Percentiles rank a stretch among this genome's conserved stretches.
Conservation (phyloP, 2,329 filamentous ascomycete species). For the Apiospora hydei region DNA sequence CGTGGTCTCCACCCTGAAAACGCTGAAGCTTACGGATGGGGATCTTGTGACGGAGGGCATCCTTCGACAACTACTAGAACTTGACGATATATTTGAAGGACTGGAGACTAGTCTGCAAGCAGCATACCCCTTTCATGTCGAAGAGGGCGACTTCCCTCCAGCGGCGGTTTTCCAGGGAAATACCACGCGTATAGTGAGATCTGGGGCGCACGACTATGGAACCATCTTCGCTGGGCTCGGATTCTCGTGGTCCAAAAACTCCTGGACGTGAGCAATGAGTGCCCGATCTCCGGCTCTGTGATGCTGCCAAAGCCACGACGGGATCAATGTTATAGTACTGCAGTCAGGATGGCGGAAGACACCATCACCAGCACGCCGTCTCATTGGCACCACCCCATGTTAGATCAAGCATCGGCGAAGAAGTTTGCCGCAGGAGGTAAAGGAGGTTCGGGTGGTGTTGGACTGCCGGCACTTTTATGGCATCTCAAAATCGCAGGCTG, state of each 20-base stretch:
- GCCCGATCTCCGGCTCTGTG: slow-evolving; percentile 47
- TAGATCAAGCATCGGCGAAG: slow-evolving; percentile 46
- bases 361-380: slow-evolving; percentile 55
- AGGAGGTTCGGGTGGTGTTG: slow-evolving; percentile 55
- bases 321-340: slow-evolving; percentile 42
- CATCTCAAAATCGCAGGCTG: slow-evolving; percentile 56
- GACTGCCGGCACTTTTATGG: slow-evolving; percentile 56
- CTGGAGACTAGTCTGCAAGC: slow-evolving; percentile 47
- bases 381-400: slow-evolving; percentile 59
- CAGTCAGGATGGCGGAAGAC: slow-evolving; percentile 51
- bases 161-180: slow-evolving; percentile 56
- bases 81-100: slow-evolving; percentile 49
- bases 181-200: slow-evolving; percentile 64
- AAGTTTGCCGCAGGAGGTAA: slow-evolving; percentile 46
- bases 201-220: slow-evolving; percentile 63
- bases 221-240: slow-evolving; percentile 66
- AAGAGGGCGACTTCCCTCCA: slow-evolving; percentile 44
- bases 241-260: slow-evolving; percentile 61
- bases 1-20: slow-evolving; percentile 46
- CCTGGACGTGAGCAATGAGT: slow-evolving; percentile 47
- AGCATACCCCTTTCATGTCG: slow-evolving; percentile 48
- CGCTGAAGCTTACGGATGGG: slow-evolving; percentile 47
- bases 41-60: slow-evolving; percentile 43
- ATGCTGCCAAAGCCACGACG: slow-evolving; percentile 42
- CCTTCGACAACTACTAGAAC: slow-evolving; percentile 47